Percentiles rank a stretch among this genome's conserved stretches.
Conservation (phyloP, 2,329 filamentous ascomycete species). For the Cordyceps militaris region DNA sequence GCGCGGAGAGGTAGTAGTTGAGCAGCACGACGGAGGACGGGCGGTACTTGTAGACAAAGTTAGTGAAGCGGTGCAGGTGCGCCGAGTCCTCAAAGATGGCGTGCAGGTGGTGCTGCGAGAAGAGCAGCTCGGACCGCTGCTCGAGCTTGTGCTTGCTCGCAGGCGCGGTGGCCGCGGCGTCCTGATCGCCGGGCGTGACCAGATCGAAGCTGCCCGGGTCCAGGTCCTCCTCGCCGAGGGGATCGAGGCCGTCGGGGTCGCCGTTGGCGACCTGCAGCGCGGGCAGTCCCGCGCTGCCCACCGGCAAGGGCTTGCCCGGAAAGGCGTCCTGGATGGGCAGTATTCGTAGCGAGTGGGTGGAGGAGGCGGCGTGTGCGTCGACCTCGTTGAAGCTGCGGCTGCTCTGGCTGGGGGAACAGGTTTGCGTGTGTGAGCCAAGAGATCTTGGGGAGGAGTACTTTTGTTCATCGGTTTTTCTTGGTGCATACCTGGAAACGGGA, state of each 20-base stretch:
- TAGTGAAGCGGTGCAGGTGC: conserved; percentile 58
- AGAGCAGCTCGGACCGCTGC: conserved; percentile 54
- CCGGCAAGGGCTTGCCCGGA: background rate
- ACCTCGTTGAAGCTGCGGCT: conserved; percentile 1
- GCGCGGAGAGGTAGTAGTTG: conserved; percentile 63
- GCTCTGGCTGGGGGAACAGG: background rate
- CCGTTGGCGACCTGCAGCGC: conserved; percentile 19
- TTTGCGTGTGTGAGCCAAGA: background rate
- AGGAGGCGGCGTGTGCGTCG: background rate
- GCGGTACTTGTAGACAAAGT: conserved; percentile 54
- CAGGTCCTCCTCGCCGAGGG: conserved; percentile 29
- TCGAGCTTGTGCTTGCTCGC: conserved; percentile 45
- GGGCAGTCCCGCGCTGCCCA: background rate
- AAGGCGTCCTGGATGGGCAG: background rate
- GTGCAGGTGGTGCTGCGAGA: conserved; percentile 58
- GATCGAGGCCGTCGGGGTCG: conserved; percentile 24
- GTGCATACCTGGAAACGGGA: conserved; percentile 9
- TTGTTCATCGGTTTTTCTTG: background rate
- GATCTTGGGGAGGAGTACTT: background rate
- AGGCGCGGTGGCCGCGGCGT: conserved; percentile 1
- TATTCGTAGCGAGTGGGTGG: background rate
- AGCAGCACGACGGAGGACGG: conserved; percentile 59
- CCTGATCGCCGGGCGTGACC: conserved; percentile 19
- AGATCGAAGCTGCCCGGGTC: conserved; percentile 32
- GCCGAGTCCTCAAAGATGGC: conserved; percentile 59